A percentile compares a stretch with the other conserved stretches of the same genome.
These are phyloP conservation scores for Ettlia oleoabundans DNA, from an alignment of 139 green algal genomes.

Conservation along the genomic window DNA sequence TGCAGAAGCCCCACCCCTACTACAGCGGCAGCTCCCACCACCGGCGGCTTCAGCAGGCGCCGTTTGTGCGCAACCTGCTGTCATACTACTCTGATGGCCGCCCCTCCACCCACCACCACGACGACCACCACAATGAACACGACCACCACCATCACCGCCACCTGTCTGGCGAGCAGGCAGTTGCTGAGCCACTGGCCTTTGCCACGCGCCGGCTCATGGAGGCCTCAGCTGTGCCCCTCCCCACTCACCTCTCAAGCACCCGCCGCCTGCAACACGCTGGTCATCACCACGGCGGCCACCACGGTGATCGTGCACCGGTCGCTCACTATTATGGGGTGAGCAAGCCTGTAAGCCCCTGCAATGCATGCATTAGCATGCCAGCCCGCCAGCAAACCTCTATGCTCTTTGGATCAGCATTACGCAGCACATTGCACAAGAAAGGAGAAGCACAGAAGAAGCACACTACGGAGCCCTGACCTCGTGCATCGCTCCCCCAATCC, in stretches of 20 bases:
- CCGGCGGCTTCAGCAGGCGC: neutral
- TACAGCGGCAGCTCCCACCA: neutral
- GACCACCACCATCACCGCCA: neutral
- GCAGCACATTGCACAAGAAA: too few species aligned
- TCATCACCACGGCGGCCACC: neutral
- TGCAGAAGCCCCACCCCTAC: neutral
- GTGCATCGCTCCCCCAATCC: too few species aligned
- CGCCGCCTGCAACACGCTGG: neutral
- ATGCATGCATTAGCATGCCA: too few species aligned
- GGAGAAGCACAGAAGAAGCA: too few species aligned
- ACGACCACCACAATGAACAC: neutral
- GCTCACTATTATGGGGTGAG: neutral
- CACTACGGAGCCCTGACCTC: too few species aligned
- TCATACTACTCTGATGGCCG: neutral
- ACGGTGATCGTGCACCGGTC: neutral
- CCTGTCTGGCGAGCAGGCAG: neutral
- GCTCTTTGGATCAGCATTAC: too few species aligned
- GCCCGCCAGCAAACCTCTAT: too few species aligned
- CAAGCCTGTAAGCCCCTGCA: neutral
- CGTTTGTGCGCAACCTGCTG: slow-evolving; percentile 9
- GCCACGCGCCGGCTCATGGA: slow-evolving; percentile 24
- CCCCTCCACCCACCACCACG: neutral
- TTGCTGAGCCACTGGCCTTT: neutral
- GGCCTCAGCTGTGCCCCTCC: slow-evolving; percentile 16
- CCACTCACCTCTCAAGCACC: neutral